Evolutionary conservation across 2,329 filamentous ascomycete species (phyloP).

Genomic region (Aaosphaeria pasadenensis): DNA sequence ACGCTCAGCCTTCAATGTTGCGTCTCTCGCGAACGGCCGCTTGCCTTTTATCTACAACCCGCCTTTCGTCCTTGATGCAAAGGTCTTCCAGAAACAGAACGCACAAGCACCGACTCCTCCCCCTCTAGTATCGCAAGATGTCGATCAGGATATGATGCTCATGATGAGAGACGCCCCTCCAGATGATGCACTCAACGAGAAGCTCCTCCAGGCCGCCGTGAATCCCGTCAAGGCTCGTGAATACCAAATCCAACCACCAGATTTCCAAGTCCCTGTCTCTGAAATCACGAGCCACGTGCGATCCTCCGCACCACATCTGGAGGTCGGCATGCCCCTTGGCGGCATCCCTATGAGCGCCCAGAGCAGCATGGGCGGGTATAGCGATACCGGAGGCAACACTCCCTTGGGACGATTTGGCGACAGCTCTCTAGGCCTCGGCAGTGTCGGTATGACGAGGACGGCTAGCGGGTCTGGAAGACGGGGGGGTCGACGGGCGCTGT

Average conservation of each 20-base stretch:
- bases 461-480: constrained; percentile 36
- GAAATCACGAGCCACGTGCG: constrained; percentile 33
- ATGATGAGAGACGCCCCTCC: constrained; percentile 41
- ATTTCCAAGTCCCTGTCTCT: constrained; percentile 25
- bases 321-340: constrained; percentile 25
- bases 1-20: constrained; percentile 55
- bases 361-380: constrained; percentile 35
- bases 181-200: constrained; percentile 39
- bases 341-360: constrained; percentile 41
- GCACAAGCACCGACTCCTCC: constrained; percentile 48
- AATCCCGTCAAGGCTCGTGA: constrained; percentile 30
- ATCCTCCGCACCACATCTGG: constrained; percentile 28
- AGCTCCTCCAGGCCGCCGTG: constrained; percentile 33
- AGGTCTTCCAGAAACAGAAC: constrained; percentile 46
- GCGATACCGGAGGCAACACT: constrained; percentile 33
- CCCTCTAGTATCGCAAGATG: constrained; percentile 40
- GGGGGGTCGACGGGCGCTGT: constrained; percentile 17
- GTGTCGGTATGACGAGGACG: constrained; percentile 35
- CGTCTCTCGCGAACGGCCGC: constrained; percentile 41
- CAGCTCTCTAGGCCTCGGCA: constrained; percentile 22
- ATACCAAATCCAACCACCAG: constrained; percentile 34
- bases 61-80: constrained; percentile 44
- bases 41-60: constrained; percentile 42
- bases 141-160: constrained; percentile 49
- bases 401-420: constrained; percentile 35